A percentile compares a stretch with the other conserved stretches of the same genome.
These are phyloP conservation scores for Phialocephala sp. DNA, from an alignment of 2,329 filamentous ascomycete genomes.

Conservation along the genomic window DNA sequence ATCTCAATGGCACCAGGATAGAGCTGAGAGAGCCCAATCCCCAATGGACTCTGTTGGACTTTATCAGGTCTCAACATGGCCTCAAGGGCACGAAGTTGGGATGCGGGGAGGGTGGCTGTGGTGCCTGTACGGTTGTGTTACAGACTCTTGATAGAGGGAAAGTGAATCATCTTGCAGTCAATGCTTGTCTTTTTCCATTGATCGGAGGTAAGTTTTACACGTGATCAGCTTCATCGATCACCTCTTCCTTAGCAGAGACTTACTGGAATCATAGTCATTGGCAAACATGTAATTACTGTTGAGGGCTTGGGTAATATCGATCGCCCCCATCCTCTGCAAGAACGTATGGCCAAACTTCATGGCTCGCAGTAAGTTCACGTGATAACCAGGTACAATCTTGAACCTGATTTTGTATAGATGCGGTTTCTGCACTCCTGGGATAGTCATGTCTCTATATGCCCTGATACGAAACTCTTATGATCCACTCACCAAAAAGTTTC, in stretches of 20 bases:
- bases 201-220: conserved; percentile 33
- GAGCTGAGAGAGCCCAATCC: conserved; percentile 87
- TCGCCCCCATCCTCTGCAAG: conserved; percentile 84
- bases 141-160: conserved; percentile 65
- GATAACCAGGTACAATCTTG: background rate
- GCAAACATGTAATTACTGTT: conserved; percentile 95
- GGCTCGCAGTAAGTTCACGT: conserved; percentile 75
- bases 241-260: background rate
- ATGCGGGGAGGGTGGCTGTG: conserved; percentile 93
- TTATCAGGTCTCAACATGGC: conserved; percentile 76
- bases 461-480: conserved; percentile 81
- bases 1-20: conserved; percentile 89
- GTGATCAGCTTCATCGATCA: background rate
- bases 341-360: conserved; percentile 87
- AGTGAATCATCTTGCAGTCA: conserved; percentile 93
- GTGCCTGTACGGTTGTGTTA: conserved; percentile 93
- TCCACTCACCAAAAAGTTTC: conserved; percentile 50
- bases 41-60: conserved; percentile 88
- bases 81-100: conserved; percentile 94
- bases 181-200: conserved; percentile 72
- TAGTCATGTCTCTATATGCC: conserved; percentile 96
- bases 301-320: conserved; percentile 90
- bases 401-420: conserved; percentile 28
- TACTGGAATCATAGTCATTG: conserved; percentile 67
- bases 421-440: conserved; percentile 89